Base-by-base conservation (phyloP, 2,329 filamentous ascomycete species). In the Bipolaris zeicola region DNA sequence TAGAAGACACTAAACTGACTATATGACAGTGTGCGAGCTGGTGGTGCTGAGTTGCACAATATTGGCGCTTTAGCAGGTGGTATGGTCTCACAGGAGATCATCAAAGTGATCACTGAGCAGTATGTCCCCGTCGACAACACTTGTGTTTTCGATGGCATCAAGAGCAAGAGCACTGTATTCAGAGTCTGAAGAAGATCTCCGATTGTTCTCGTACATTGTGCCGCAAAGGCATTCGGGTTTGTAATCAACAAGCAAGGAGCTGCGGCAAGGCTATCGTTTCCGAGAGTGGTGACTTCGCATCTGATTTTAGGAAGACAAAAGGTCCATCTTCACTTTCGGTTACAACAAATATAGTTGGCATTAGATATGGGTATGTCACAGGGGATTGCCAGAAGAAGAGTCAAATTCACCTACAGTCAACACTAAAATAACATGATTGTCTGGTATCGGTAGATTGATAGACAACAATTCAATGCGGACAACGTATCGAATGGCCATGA, bases 61-160 rank as follows among this genome's bases (percentile, higher is more conserved):
- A 90, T 96, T 53, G 90, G 93, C 31, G 89, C 93, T 24, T 79
- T 96, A 53, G 89, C 88, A 1, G 96, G 95, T 28, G 96, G 95
- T 3, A 89, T 99, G 80, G 89, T 96, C 45, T 92, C 94, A n/a
- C 96, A 99, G 77, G 95, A 99, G 79, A 86, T 94, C 61, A 96
- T 99, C 79, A 99, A 99, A 74, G 83, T 87, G 75, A 85, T 94
- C 42, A 89, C 86, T n/a, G 81, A 83, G 67, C 86, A 89, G 74
- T 89, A 88, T 68, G 79, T 87, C 10, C 86, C 86, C 1, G 78
- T 88, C 7, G 84, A 88, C 70, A 87, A 87, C 58, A 85, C 83
- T 0, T 87, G 85, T 65, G 71, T 88, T 22, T 88, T 87, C 63
- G 85, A 88, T 67, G 86, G 86, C 1, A 80, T 87, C 2, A 78